Conservation (phyloP, 805 yeast species). For the Kuraishia ogatae region DNA sequence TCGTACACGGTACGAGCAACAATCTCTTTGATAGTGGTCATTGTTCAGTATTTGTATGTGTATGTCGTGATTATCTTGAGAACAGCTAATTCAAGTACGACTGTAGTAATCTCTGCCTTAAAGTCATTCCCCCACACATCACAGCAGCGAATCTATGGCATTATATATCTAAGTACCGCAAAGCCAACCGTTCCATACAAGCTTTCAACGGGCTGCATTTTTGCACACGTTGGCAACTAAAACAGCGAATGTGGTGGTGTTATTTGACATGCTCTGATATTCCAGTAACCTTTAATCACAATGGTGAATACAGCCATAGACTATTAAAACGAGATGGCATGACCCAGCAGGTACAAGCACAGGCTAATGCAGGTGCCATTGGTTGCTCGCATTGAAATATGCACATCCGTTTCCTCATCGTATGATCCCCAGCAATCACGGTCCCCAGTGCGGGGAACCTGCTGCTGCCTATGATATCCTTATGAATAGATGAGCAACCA, state of each 20-base stretch:
- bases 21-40: conserved; percentile 68
- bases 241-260: not conserved
- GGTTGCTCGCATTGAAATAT: not conserved
- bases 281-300: not conserved
- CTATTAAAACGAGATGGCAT: not conserved
- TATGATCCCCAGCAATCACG: not conserved
- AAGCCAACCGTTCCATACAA: not conserved
- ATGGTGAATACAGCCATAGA: not conserved
- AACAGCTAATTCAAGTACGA: no score
- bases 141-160: not conserved
- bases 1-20: conserved; percentile 97
- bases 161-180: not conserved
- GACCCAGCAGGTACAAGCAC: not conserved
- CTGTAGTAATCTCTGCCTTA: no score
- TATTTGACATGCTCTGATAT: not conserved
- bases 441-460: no score
- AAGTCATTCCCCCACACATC: not conserved
- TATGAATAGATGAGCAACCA: no score
- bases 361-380: not conserved
- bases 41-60: conserved; percentile 2
- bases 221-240: not conserved
- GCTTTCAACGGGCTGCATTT: not conserved
- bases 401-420: not conserved
- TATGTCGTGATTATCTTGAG: not conserved
- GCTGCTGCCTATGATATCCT: no score